Conservation (phyloP, 2,329 filamentous ascomycete species). For the Cyphellophora attinorum region DNA sequence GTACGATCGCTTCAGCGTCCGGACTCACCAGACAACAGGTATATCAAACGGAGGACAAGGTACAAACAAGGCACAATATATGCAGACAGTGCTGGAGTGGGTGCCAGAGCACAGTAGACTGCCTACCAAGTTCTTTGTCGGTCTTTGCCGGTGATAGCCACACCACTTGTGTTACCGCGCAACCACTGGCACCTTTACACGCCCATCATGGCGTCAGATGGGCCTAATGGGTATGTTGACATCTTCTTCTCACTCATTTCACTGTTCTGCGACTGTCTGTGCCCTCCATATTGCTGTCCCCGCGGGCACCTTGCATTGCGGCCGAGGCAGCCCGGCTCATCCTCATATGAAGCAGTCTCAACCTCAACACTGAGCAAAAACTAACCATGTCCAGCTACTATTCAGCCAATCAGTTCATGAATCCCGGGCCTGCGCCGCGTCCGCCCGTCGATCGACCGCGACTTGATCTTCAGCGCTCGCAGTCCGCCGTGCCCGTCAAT, state of each 20-base stretch:
- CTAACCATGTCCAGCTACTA: conserved; percentile 41
- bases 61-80: too few relatives aligned
- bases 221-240: neutral
- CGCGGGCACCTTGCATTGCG: neutral
- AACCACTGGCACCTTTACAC: neutral
- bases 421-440: conserved; percentile 85
- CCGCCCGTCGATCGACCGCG: conserved; percentile 78
- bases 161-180: neutral
- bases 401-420: conserved; percentile 71
- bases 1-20: too few relatives aligned
- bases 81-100: too few relatives aligned
- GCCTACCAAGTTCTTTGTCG: neutral
- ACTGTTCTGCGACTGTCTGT: too few relatives aligned
- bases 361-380: neutral
- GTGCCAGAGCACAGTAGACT: neutral
- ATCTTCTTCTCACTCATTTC: neutral
- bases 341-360: neutral
- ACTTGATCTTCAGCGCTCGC: conserved; percentile 67
- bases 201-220: neutral
- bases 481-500: conserved; percentile 64
- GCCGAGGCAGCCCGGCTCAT: neutral
- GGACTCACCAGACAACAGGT: too few relatives aligned
- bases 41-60: too few relatives aligned
- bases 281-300: too few relatives aligned
- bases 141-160: neutral